A percentile compares a stretch with the other conserved stretches of the same genome.
phyloP scores from a whole-genome alignment of 495 filamentous ascomycete species.

The Aspergillus wentii region DNA sequence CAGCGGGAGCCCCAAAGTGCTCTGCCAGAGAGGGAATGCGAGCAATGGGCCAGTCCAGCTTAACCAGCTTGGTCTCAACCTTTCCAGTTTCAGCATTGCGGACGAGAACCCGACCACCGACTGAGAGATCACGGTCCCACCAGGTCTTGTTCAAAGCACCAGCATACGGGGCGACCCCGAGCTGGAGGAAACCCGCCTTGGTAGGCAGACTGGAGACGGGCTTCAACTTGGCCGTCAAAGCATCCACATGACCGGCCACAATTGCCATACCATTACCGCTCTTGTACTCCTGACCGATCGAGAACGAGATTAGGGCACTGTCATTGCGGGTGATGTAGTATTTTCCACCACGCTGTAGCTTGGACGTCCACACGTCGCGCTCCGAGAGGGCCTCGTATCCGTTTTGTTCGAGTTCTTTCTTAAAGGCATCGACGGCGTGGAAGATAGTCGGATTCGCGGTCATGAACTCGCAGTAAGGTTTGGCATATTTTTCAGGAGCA shows the following conservation, averaged over 20 bases:
- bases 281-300: slow-evolving; percentile 73
- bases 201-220: slow-evolving; percentile 76
- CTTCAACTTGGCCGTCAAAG: slow-evolving; percentile 83
- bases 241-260: slow-evolving; percentile 89
- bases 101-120: slow-evolving; percentile 84
- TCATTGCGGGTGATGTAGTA: slow-evolving; percentile 87
- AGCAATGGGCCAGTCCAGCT: slow-evolving; percentile 90
- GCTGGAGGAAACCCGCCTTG: slow-evolving; percentile 79
- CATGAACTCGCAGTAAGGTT: slow-evolving; percentile 86
- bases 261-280: slow-evolving; percentile 79
- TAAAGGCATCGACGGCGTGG: slow-evolving; percentile 75
- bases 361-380: slow-evolving; percentile 70
- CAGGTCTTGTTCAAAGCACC: slow-evolving; percentile 80
- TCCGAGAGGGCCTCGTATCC: slow-evolving; percentile 78
- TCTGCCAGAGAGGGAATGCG: slow-evolving; percentile 88
- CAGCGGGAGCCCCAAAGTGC: slow-evolving; percentile 80
- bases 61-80: slow-evolving; percentile 77
- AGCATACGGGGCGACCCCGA: slow-evolving; percentile 90
- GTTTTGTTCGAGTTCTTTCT: slow-evolving; percentile 58
- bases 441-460: slow-evolving; percentile 88
- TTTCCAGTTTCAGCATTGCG: slow-evolving; percentile 68
- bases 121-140: slow-evolving; percentile 91
- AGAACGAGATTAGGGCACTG: slow-evolving; percentile 82
- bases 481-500: slow-evolving; percentile 58
- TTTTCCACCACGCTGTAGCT: slow-evolving; percentile 74